A percentile compares a stretch with the other conserved stretches of the same genome.
phyloP scores from a whole-genome alignment of 2,329 filamentous ascomycete genomes.

The Diaporthe eres region DNA sequence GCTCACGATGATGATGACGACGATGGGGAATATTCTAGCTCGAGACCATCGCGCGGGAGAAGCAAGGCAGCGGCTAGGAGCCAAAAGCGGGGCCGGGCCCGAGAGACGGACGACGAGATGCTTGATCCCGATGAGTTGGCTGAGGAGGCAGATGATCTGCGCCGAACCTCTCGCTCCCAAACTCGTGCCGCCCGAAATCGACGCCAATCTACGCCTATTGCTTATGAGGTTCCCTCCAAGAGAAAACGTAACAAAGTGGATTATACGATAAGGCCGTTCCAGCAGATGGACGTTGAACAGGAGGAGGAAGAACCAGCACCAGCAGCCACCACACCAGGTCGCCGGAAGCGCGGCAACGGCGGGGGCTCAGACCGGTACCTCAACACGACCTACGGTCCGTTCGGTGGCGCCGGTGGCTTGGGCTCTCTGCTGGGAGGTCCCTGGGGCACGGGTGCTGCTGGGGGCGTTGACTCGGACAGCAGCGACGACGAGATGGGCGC shows the following conservation, averaged over 20 bases:
- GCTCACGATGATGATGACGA: constrained; percentile 57
- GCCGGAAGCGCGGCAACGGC: constrained; percentile 74
- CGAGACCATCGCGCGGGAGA: constrained; percentile 64
- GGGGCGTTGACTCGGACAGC: constrained; percentile 91
- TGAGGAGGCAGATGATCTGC: constrained; percentile 75
- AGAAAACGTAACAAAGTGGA: constrained; percentile 76
- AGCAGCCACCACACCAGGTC: constrained; percentile 76
- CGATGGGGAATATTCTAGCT: constrained; percentile 63
- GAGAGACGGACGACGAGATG: constrained; percentile 69
- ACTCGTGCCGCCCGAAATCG: constrained; percentile 57
- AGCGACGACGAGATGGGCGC: constrained; percentile 91
- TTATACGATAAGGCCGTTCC: constrained; percentile 87
- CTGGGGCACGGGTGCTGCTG: constrained; percentile 78
- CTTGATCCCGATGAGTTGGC: constrained; percentile 76
- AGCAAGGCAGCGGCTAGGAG: constrained; percentile 56
- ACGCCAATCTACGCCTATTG: constrained; percentile 68
- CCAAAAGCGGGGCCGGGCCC: constrained; percentile 61
- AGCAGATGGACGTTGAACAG: constrained; percentile 77
- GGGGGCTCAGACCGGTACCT: constrained; percentile 80
- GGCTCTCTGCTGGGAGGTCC: constrained; percentile 81
- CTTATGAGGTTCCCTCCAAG: constrained; percentile 69
- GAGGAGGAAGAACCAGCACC: constrained; percentile 78
- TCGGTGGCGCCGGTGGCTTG: constrained; percentile 85
- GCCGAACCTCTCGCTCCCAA: constrained; percentile 66
- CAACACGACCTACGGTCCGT: constrained; percentile 92